Conservation (phyloP, 192 early-diverging fungal genomes). For the Linnemannia zychae region DNA sequence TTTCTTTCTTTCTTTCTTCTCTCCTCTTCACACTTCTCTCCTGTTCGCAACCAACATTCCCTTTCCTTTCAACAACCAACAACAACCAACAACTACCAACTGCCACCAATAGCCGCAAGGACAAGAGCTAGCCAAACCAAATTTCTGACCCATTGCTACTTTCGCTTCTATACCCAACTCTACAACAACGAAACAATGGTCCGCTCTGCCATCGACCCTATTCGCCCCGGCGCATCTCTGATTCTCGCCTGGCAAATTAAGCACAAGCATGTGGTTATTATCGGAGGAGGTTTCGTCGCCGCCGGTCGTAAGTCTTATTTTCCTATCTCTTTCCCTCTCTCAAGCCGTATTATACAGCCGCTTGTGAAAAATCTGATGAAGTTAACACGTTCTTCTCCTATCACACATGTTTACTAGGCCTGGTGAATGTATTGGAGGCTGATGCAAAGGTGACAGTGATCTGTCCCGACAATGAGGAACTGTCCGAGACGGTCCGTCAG, state of each 20-base stretch:
- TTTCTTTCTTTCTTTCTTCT: neutral
- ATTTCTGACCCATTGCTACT: neutral
- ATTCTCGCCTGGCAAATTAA: conserved; percentile 87
- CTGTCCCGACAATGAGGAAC: conserved; percentile 67
- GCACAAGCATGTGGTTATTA: conserved; percentile 84
- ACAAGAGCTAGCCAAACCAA: neutral
- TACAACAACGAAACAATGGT: conserved; percentile 35
- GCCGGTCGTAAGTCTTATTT: conserved; percentile 71
- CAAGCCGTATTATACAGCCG: too few relatives aligned
- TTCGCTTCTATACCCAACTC: neutral
- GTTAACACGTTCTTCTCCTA: neutral
- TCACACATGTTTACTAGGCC: conserved; percentile 34
- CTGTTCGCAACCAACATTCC: neutral
- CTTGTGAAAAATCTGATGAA: too few relatives aligned
- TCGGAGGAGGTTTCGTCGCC: conserved; percentile 90
- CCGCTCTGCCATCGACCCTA: conserved; percentile 51
- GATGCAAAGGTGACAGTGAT: conserved; percentile 86
- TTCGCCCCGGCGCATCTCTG: conserved; percentile 80
- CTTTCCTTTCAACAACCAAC: neutral
- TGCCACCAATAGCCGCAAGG: too few relatives aligned
- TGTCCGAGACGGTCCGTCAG: conserved; percentile 75
- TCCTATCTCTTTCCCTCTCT: neutral
- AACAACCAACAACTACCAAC: neutral
- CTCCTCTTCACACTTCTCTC: neutral
- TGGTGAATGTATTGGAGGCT: conserved; percentile 84